Percentiles rank a stretch among this genome's conserved stretches.
These are phyloP conservation scores for Prinsepia uniflora DNA, from an alignment of 306 rosid genomes.

Conservation along the genomic window DNA sequence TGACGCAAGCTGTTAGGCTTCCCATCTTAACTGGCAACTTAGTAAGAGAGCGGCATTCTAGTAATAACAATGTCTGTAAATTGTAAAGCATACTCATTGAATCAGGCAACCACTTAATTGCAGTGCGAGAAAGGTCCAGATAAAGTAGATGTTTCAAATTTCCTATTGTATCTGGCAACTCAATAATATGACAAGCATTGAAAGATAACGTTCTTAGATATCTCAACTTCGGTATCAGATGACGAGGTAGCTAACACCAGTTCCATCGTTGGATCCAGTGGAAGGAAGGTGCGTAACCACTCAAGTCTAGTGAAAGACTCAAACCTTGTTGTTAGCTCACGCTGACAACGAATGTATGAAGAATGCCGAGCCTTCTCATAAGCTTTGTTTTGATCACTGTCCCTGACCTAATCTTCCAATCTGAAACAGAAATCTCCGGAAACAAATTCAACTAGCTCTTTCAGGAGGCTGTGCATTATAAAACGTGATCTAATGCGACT, in stretches of 20 bases:
- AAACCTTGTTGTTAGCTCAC: slow-evolving; percentile 25
- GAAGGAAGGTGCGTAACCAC: slow-evolving; percentile 32
- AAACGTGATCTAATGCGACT: slow-evolving; percentile 2
- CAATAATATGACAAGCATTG: slow-evolving; percentile 26
- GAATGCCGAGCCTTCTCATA: slow-evolving; percentile 34
- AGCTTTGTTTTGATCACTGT: slow-evolving; percentile 7
- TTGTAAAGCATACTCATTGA: slow-evolving; percentile 26
- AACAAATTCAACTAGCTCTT: slow-evolving; percentile 32
- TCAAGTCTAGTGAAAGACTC: slow-evolving; percentile 23
- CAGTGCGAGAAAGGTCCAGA: slow-evolving; percentile 33
- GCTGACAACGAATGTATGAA: slow-evolving; percentile 27
- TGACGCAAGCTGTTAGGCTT: slow-evolving; percentile 21
- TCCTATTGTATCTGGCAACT: slow-evolving; percentile 29
- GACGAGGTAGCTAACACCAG: slow-evolving; percentile 30
- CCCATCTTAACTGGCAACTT: slow-evolving; percentile 29
- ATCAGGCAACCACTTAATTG: slow-evolving; percentile 27
- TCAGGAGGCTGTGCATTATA: slow-evolving; percentile 26
- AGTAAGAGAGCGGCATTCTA: slow-evolving; percentile 23
- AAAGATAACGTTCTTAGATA: slow-evolving; percentile 32
- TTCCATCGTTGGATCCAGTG: slow-evolving; percentile 29
- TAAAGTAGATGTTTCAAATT: slow-evolving; percentile 28
- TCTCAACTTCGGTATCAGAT: slow-evolving; percentile 24
- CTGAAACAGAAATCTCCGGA: slow-evolving; percentile 33
- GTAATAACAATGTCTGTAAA: slow-evolving; percentile 30
- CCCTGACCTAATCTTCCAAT: slow-evolving; percentile 14